These are phyloP conservation scores for Coemansia furcata DNA, from an alignment of 192 early-diverging fungal species.

Conservation along the genomic window DNA sequence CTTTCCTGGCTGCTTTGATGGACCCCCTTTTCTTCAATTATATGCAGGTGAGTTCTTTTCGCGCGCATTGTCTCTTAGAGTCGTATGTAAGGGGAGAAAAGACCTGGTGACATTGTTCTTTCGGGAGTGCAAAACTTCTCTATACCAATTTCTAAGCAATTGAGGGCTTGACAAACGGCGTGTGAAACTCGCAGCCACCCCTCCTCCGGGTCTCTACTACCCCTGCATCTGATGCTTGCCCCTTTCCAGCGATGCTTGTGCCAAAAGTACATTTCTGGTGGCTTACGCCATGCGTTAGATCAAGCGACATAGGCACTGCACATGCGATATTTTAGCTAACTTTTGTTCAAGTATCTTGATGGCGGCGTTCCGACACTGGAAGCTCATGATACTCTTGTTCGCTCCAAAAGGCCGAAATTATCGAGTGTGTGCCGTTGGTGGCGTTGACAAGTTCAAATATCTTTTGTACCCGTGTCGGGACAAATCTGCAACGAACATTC, in stretches of 20 bases:
- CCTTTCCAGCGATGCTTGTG: background rate
- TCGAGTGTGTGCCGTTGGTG: too few species aligned
- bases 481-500: too few species aligned
- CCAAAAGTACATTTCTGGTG: background rate
- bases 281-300: background rate
- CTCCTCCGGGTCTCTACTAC: background rate
- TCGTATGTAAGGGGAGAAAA: background rate
- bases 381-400: too few species aligned
- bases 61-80: background rate
- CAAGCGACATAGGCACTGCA: too few species aligned
- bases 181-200: background rate
- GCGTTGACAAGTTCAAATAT: too few species aligned
- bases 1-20: slow-evolving; percentile 1
- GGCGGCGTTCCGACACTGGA: too few species aligned
- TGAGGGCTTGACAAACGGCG: background rate
- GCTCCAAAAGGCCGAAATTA: too few species aligned
- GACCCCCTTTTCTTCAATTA: background rate
- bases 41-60: background rate
- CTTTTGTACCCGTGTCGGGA: too few species aligned
- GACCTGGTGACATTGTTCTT: background rate
- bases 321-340: background rate
- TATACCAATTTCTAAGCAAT: background rate
- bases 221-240: background rate
- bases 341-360: background rate
- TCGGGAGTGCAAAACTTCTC: background rate